These are phyloP conservation scores for Phytophthora rubi DNA, from an alignment of 352 stramenopile genomes.

Conservation along the genomic window DNA sequence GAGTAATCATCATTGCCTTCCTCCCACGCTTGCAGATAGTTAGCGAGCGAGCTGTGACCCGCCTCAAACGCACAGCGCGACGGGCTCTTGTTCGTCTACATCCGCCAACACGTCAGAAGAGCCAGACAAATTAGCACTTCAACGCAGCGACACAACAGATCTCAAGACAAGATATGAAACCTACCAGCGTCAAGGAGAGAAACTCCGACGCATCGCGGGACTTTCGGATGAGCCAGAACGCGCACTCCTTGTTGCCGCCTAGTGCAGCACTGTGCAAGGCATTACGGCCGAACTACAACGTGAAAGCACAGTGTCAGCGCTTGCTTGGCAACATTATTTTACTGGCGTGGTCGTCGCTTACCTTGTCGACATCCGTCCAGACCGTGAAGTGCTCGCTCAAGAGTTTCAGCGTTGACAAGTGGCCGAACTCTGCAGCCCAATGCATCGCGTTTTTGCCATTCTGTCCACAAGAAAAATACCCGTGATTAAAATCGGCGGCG, in stretches of 20 bases:
- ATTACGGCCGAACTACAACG: conserved; percentile 81
- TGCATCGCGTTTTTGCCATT: conserved; percentile 91
- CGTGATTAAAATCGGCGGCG: neutral
- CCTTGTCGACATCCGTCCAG: conserved; percentile 86
- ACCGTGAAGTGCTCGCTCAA: conserved; percentile 77
- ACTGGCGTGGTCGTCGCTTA: conserved; percentile 17
- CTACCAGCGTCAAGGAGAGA: conserved; percentile 74
- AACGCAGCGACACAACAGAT: conserved; percentile 14
- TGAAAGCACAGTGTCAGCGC: neutral
- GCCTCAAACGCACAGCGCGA: conserved; percentile 89
- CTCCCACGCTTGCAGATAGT: conserved; percentile 84
- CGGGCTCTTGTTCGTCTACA: conserved; percentile 87
- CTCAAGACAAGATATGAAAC: conserved; percentile 8
- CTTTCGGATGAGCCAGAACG: conserved; percentile 84
- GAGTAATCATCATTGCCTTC: conserved; percentile 91
- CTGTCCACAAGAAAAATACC: conserved; percentile 31
- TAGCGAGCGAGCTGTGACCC: conserved; percentile 78
- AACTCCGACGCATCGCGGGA: conserved; percentile 68
- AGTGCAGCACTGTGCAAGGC: conserved; percentile 82
- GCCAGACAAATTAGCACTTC: conserved; percentile 7
- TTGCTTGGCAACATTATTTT: neutral
- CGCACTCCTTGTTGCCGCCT: conserved; percentile 83
- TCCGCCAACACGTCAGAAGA: conserved; percentile 19
- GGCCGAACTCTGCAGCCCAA: conserved; percentile 80
- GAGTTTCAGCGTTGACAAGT: conserved; percentile 83